Evolutionary conservation across 805 yeast species (phyloP), one percentile per base, ranked within the genome.

Genomic region (Debaryomyces hansenii): DNA sequence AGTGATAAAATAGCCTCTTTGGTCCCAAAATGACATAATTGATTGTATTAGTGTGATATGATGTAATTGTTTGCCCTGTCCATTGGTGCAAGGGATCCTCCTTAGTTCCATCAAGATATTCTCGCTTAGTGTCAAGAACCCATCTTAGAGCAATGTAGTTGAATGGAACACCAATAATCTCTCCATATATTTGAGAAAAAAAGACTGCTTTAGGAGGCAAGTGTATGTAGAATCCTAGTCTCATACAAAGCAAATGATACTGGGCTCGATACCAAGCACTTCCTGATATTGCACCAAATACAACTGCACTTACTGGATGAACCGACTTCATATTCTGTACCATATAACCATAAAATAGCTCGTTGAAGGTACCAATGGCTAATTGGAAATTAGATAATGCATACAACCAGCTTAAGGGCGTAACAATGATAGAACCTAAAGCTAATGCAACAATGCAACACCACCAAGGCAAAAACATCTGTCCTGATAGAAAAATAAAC

Each of bases 11-110:
- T 4, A 77, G 58, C 27, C 72, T 58, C n/a, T 59, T 53, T 0
- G 82, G 82, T 0, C 82, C 82, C 41, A 77, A 58, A 1, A 77
- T 63, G n/a, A 76, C 79, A 48, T 77, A 77, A 50, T 74, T 79
- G 28, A 77, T 68, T 9, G 81, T 77, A 52, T 76, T 77, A n/a
- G 78, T 70, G 53, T 76, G 74, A 48, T 64, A 67, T 14, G 65
- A 58, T 29, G 66, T 60, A 28, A 77, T 63, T 5, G 63, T 49
- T 49, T 77, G 80, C 2, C 78, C 81, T 2, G 79, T 76, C 81
- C 81, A 77, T 54, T 77, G 82, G 47, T 74, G 75, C 20, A 76
- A 58, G 1, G 80, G 77, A 54, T 77, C 82, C 0, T 45, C 55
- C 28, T 59, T 57, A 8, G 54, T 47, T 1, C 76, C 75, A 5